Evolutionary conservation across 768 basidiomycete species (phyloP).

Genomic region (Mycena maculata): DNA sequence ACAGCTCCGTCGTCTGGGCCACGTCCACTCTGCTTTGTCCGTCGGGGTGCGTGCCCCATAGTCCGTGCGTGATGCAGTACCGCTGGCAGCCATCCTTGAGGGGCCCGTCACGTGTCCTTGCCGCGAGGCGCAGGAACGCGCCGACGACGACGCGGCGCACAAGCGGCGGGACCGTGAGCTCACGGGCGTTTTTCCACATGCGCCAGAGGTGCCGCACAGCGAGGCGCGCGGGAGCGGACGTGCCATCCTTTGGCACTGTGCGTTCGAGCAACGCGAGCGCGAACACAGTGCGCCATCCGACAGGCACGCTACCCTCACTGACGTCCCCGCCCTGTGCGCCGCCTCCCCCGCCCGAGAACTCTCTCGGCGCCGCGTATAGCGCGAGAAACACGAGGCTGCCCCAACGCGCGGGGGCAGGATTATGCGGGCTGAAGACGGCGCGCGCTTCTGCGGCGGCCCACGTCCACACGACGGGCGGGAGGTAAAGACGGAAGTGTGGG

Average conservation of each 20-base stretch:
- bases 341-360: neutral
- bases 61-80: constrained; percentile 42
- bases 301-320: neutral
- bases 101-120: constrained; percentile 48
- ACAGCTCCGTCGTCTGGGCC: constrained; percentile 46
- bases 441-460: constrained; percentile 20
- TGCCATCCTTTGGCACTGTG: constrained; percentile 29
- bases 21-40: constrained; percentile 32
- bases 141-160: constrained; percentile 53
- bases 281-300: constrained; percentile 56
- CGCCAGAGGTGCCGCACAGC: constrained; percentile 51
- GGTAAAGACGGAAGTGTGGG: constrained; percentile 20
- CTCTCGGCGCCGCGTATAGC: constrained; percentile 32
- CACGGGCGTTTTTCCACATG: constrained; percentile 48
- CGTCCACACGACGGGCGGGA: constrained; percentile 9
- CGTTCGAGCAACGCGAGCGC: constrained; percentile 54
- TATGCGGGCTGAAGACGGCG: constrained; percentile 16
- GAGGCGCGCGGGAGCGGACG: constrained; percentile 8
- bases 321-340: neutral
- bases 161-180: constrained; percentile 29
- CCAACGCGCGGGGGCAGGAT: constrained; percentile 49
- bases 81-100: constrained; percentile 52
- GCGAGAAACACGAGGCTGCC: constrained; percentile 54
- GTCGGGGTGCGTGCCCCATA: constrained; percentile 39
- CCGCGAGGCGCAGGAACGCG: constrained; percentile 60